Percentiles rank a stretch among this genome's conserved stretches.
phyloP scores from a whole-genome alignment of 805 yeast genomes.

The Metschnikowia similis region DNA sequence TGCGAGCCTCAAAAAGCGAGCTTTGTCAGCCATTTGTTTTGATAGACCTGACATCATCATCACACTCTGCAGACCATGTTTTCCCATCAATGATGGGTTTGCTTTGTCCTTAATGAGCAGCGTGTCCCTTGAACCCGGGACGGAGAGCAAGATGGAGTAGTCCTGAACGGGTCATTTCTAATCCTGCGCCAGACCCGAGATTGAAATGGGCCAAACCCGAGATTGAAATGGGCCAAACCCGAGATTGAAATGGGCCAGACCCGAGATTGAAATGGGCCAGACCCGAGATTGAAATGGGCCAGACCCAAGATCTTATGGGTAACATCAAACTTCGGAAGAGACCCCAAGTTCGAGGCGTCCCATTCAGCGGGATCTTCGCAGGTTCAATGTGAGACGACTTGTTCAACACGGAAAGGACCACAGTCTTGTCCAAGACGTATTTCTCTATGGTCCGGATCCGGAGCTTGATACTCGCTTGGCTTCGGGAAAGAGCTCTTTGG shows the following conservation, averaged over 20 bases:
- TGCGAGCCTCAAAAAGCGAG: constrained; percentile 71
- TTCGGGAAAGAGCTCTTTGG: too few relatives aligned
- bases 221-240: too few relatives aligned
- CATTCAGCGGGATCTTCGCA: constrained; percentile 42
- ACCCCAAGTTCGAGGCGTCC: constrained; percentile 33
- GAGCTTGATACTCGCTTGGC: too few relatives aligned
- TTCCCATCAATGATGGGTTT: constrained; percentile 64
- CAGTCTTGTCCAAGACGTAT: constrained; percentile 64
- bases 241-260: not conserved
- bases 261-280: too few relatives aligned
- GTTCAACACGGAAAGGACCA: constrained; percentile 35
- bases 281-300: too few relatives aligned
- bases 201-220: too few relatives aligned
- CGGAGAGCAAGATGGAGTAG: constrained; percentile 45
- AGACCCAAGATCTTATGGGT: too few relatives aligned
- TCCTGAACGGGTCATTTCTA: constrained; percentile 43
- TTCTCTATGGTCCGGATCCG: too few relatives aligned
- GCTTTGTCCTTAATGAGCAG: constrained; percentile 35
- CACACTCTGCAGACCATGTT: constrained; percentile 57
- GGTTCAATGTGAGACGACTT: constrained; percentile 31
- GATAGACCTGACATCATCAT: constrained; percentile 64
- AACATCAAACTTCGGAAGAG: constrained; percentile 44
- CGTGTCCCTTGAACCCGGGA: constrained; percentile 15
- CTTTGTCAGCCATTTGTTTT: constrained; percentile 72
- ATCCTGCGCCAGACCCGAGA: constrained; percentile 28